Evolutionary conservation across 108 stramenopile genomes (phyloP).

Genomic region (Cylindrotheca closterium): DNA sequence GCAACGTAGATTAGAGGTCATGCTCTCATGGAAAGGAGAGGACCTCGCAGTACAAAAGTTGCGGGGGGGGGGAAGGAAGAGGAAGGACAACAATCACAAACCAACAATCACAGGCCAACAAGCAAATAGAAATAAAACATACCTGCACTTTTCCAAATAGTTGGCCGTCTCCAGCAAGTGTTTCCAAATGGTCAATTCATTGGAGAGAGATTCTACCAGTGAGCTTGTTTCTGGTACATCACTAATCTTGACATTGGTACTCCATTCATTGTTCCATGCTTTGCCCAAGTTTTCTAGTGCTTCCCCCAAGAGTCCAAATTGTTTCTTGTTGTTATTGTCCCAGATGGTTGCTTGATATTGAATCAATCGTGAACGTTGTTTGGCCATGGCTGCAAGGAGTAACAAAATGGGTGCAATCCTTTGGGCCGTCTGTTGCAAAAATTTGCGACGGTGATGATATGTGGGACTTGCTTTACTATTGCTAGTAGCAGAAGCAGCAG

Average conservation of each 20-base stretch:
- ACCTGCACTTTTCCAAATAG: conserved; percentile 7
- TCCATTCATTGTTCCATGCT: not conserved
- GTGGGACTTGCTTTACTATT: too few relatives aligned
- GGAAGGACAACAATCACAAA: not conserved
- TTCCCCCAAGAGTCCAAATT: not conserved
- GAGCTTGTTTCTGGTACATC: not conserved
- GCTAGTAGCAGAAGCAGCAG: too few relatives aligned
- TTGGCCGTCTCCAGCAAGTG: not conserved
- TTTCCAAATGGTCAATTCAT: conserved; percentile 5
- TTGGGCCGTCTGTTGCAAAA: not conserved
- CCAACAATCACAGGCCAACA: not conserved
- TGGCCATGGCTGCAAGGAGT: not conserved
- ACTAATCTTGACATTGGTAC: too few relatives aligned
- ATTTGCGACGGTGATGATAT: too few relatives aligned
- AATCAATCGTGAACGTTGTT: not conserved
- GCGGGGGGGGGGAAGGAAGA: not conserved
- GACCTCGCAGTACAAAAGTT: conserved; percentile 33
- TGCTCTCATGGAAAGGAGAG: conserved; percentile 11
- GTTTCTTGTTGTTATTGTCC: not conserved
- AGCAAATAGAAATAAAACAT: conserved; percentile 4
- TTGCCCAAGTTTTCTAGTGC: not conserved
- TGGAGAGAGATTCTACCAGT: not conserved
- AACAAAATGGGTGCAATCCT: not conserved
- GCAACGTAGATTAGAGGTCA: conserved; percentile 34
- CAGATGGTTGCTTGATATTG: not conserved